Evolutionary conservation across 805 yeast genomes (phyloP).

Genomic region (Barnettozyma salicaria): DNA sequence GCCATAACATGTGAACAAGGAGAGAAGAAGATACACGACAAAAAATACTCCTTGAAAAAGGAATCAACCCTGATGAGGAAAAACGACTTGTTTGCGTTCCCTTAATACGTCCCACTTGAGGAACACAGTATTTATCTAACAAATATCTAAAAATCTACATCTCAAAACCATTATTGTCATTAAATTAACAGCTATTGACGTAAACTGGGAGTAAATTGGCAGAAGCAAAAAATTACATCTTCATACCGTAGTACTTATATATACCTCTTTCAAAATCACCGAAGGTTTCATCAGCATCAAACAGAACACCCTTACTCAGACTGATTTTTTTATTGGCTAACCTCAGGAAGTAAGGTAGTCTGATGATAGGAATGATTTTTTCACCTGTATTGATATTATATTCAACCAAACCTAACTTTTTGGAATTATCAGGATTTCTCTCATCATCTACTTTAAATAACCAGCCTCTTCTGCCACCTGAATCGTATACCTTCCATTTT

Average conservation of each 20-base stretch:
- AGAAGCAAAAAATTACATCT: slow-evolving; percentile 27
- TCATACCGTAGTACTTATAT: slow-evolving; percentile 38
- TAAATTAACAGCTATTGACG: too few relatives aligned
- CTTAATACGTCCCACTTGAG: too few relatives aligned
- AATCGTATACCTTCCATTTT: slow-evolving; percentile 30
- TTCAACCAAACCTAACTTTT: slow-evolving; percentile 36
- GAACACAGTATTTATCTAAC: too few relatives aligned
- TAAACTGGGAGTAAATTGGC: too few relatives aligned
- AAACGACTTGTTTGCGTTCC: too few relatives aligned
- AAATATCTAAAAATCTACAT: too few relatives aligned
- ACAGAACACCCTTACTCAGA: slow-evolving; percentile 30
- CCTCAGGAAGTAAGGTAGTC: slow-evolving; percentile 34
- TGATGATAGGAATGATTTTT: slow-evolving; percentile 39
- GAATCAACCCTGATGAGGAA: too few relatives aligned
- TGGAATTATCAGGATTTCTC: slow-evolving; percentile 30
- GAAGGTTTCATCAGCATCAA: slow-evolving; percentile 34
- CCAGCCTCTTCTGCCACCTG: slow-evolving; percentile 76
- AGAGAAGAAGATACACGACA: too few relatives aligned
- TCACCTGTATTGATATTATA: slow-evolving; percentile 63
- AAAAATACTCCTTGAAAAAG: too few relatives aligned
- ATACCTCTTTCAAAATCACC: slow-evolving; percentile 41
- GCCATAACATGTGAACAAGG: too few relatives aligned
- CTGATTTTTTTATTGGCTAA: slow-evolving; percentile 35
- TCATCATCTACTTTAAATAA: slow-evolving; percentile 43
- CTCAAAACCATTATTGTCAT: too few relatives aligned